These are phyloP conservation scores for Mercurialis annua DNA, from an alignment of 345 rosid genomes.

Conservation along the genomic window DNA sequence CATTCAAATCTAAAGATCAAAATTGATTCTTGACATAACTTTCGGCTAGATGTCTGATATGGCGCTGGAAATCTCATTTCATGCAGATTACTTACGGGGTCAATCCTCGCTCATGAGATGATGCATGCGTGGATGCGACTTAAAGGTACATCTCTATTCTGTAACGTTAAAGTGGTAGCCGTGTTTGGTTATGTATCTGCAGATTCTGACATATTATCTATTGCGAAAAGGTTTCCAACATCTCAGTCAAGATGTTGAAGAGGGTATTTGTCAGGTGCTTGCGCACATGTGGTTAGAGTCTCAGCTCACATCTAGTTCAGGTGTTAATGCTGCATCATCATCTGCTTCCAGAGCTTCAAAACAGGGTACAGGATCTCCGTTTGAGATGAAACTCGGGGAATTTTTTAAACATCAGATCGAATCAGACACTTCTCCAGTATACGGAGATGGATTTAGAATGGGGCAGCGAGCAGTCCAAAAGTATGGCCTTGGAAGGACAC, in stretches of 20 bases:
- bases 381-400: slow-evolving; percentile 88
- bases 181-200: not conserved
- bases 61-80: slow-evolving; percentile 8
- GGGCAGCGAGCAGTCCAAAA: slow-evolving; percentile 73
- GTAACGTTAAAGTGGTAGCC: not conserved
- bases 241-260: slow-evolving; percentile 84
- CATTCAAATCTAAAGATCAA: not conserved
- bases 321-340: slow-evolving; percentile 40
- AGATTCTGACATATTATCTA: slow-evolving; percentile 3
- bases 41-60: not conserved
- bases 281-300: slow-evolving; percentile 89
- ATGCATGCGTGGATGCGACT: slow-evolving; percentile 99
- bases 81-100: slow-evolving; percentile 84
- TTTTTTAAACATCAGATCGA: slow-evolving; percentile 93
- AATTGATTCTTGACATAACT: not conserved
- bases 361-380: slow-evolving; percentile 73
- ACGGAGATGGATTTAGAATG: slow-evolving; percentile 88
- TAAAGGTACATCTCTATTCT: slow-evolving; percentile 43
- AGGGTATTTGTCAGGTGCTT: slow-evolving; percentile 95
- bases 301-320: slow-evolving; percentile 44
- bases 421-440: slow-evolving; percentile 75
- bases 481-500: slow-evolving; percentile 70
- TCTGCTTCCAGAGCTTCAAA: slow-evolving; percentile 52
- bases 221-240: slow-evolving; percentile 61
- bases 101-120: slow-evolving; percentile 96